Percentiles rank a stretch among this genome's conserved stretches.
These are phyloP conservation scores for Ormosia semicastrata DNA, from an alignment of 306 rosid genomes.

Conservation along the genomic window DNA sequence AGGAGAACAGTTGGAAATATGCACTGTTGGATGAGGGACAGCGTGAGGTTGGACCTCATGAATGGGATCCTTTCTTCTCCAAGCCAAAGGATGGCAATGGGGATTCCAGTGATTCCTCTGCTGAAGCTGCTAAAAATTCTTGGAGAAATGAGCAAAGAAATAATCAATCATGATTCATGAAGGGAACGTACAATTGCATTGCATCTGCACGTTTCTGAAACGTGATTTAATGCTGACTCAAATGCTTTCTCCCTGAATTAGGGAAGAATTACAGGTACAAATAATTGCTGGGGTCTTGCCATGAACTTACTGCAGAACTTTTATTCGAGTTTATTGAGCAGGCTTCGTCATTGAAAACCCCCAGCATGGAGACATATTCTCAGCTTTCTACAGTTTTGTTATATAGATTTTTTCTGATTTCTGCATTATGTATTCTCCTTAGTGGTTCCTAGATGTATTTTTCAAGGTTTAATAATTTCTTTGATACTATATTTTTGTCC, in stretches of 20 bases:
- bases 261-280: conserved; percentile 23
- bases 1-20: conserved; percentile 97
- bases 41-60: conserved; percentile 90
- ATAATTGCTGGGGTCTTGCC: conserved; percentile 9
- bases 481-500: conserved; percentile 12
- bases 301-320: conserved; percentile 25
- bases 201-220: conserved; percentile 22
- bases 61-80: conserved; percentile 99
- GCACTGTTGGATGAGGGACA: conserved; percentile 87
- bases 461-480: conserved; percentile 31
- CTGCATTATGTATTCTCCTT: conserved; percentile 38
- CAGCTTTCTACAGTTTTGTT: conserved; percentile 44
- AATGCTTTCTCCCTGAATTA: conserved; percentile 34
- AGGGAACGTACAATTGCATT: not conserved
- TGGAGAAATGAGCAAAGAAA: conserved; percentile 86
- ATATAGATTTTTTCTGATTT: conserved; percentile 30
- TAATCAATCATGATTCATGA: conserved; percentile 41
- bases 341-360: conserved; percentile 30
- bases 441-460: conserved; percentile 49
- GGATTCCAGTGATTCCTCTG: conserved; percentile 64
- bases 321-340: conserved; percentile 18
- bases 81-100: conserved; percentile 83
- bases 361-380: conserved; percentile 26
- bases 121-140: conserved; percentile 83
- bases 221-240: conserved; percentile 14